Base-by-base conservation (phyloP, 139 green algal species). In the Coelastrella sp. region DNA sequence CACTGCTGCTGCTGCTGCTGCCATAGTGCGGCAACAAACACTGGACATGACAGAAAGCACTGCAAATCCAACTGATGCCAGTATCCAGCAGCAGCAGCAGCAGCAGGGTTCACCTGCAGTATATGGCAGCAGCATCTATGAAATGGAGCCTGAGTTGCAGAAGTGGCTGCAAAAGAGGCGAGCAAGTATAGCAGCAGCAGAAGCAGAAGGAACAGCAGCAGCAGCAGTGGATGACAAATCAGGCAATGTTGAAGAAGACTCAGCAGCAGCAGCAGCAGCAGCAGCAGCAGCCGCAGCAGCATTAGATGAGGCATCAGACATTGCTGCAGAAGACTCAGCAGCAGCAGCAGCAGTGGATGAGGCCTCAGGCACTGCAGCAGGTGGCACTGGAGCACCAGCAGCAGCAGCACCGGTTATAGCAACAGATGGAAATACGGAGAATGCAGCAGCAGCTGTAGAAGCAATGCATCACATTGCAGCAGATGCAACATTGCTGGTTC, bases 301-400 rank as follows among this genome's bases (percentile, higher is more conserved):
- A 27, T 5, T 12, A 86, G 59, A 35, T 22, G 22, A 17, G n/a
- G 59, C 17, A 6, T 8, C 59, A 49, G 22, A 65, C 27, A 6
- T 7, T 24, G 79, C 58, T 68, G 7, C 17, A 66, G 80, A 24
- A 58, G 59, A 20, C 57, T 24, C 24, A 60, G 74, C 74, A 59
- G 74, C 74, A 81, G 24, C 24, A 8, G 19, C 22, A 73, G 22
- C 79, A 85, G 79, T 19, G 68, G 78, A 58, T 58, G 80, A 20
- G 24, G n/a, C 59, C 56, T 22, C 80, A 73, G 57, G 8, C 24
- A 14, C 58, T 59, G n/a, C 19, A 75, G 24, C 58, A 86, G 60
- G 22, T 20, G n/a, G n/a, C 57, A 22, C 80, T 17, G 20, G 15
- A 75, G 59, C 80, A 86, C 20, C 80, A 86, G 80, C 80, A 85